Conservation (phyloP, 164 flowering plant genomes). For the Cinnamomum micranthum region DNA sequence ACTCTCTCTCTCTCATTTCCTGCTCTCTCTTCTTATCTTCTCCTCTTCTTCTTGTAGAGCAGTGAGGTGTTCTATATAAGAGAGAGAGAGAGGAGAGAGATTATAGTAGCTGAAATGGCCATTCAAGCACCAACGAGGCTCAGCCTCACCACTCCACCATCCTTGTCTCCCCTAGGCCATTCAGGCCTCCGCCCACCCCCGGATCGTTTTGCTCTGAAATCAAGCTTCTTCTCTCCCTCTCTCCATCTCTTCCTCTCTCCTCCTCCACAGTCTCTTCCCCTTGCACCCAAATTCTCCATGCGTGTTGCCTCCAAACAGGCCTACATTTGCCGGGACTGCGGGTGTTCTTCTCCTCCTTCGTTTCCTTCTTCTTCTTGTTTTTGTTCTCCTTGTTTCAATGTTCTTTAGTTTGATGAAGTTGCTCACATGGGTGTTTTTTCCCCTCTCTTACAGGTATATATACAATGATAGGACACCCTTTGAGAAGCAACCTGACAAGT, state of each 20-base stretch:
- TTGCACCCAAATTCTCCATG: slow-evolving; percentile 63
- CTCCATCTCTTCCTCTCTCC: slow-evolving; percentile 37
- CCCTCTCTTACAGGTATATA: slow-evolving; percentile 60
- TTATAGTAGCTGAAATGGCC: slow-evolving; percentile 28
- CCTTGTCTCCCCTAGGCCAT: slow-evolving; percentile 25
- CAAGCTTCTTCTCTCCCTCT: slow-evolving; percentile 55
- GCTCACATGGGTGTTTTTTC: neutral
- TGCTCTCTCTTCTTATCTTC: neutral
- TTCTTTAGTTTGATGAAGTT: neutral
- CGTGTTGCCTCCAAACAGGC: slow-evolving; percentile 76
- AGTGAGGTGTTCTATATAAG: neutral
- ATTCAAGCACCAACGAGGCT: slow-evolving; percentile 28
- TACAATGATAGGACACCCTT: slow-evolving; percentile 91
- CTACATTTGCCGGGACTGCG: slow-evolving; percentile 95
- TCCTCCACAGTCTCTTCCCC: slow-evolving; percentile 17
- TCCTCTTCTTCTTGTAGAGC: neutral
- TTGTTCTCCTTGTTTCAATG: neutral
- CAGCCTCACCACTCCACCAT: slow-evolving; percentile 10
- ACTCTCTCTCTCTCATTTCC: neutral
- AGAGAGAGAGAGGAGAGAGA: slow-evolving; percentile 2
- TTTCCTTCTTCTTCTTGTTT: neutral
- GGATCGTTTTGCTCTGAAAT: slow-evolving; percentile 50
- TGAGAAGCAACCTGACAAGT: slow-evolving; percentile 78
- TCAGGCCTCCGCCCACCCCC: slow-evolving; percentile 38
- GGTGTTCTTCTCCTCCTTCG: slow-evolving; percentile 34